Percentiles rank a stretch among this genome's conserved stretches.
phyloP scores from a whole-genome alignment of 2,329 filamentous ascomycete species.

The Ophiostoma sp. region DNA sequence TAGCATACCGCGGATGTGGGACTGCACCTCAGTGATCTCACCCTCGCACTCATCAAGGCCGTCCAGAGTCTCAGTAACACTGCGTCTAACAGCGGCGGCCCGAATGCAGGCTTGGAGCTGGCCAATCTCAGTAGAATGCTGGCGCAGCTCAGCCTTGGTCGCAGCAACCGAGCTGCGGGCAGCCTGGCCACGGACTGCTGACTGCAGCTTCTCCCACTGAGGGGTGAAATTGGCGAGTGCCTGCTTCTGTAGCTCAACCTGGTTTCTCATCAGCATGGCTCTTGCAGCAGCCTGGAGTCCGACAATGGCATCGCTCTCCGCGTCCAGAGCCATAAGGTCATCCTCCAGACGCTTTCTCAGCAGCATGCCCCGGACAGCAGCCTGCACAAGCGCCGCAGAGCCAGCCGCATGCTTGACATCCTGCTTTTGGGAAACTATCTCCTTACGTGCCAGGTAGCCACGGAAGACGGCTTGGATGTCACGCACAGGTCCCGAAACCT shows the following conservation, averaged over 20 bases:
- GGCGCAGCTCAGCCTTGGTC: conserved; percentile 46
- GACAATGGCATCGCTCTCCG: conserved; percentile 46
- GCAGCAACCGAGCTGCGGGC: conserved; percentile 42
- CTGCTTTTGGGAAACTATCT: conserved; percentile 50
- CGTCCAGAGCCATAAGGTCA: conserved; percentile 49
- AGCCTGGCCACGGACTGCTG: conserved; percentile 44
- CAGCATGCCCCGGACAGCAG: conserved; percentile 62
- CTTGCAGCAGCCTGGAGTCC: conserved; percentile 62
- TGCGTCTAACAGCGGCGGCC: conserved; percentile 50
- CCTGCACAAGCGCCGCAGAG: conserved; percentile 57
- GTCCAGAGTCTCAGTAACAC: conserved; percentile 46
- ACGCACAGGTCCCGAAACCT: conserved; percentile 58
- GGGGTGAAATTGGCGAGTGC: conserved; percentile 47
- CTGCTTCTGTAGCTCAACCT: conserved; percentile 48
- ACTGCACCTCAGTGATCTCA: conserved; percentile 51
- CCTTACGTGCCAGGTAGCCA: conserved; percentile 60
- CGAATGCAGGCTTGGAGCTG: conserved; percentile 50
- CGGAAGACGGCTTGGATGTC: conserved; percentile 62
- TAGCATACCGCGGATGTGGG: conserved; percentile 57
- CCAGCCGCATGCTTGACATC: conserved; percentile 50
- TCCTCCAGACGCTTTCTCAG: conserved; percentile 52
- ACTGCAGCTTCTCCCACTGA: conserved; percentile 48
- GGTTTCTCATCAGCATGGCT: conserved; percentile 54
- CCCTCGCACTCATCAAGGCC: conserved; percentile 44
- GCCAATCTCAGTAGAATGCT: conserved; percentile 42